These are phyloP conservation scores for Aspergillus indologenus DNA, from an alignment of 495 filamentous ascomycete genomes.

Conservation along the genomic window DNA sequence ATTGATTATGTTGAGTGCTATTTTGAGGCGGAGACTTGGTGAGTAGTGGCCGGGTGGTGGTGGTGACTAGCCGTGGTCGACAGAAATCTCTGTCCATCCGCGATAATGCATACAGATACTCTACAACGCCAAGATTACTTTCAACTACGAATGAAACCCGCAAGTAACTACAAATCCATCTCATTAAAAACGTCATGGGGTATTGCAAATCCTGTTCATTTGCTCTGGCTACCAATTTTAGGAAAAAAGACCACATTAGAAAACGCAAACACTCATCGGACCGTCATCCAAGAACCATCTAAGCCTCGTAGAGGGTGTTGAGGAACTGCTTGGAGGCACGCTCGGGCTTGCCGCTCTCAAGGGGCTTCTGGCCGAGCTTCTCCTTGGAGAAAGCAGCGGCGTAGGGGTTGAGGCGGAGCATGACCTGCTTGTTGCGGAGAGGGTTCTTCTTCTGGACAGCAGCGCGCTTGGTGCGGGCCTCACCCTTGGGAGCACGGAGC, in stretches of 20 bases:
- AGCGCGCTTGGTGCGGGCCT: slow-evolving; percentile 82
- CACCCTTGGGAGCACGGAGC: slow-evolving; percentile 82
- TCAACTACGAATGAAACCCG: slow-evolving; percentile 9
- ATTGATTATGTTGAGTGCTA: too few relatives aligned
- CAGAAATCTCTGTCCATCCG: not conserved
- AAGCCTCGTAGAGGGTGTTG: slow-evolving; percentile 54
- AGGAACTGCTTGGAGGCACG: slow-evolving; percentile 47
- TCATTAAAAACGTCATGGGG: slow-evolving; percentile 5
- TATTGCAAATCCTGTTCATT: slow-evolving; percentile 28
- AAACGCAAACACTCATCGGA: slow-evolving; percentile 30
- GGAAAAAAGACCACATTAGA: slow-evolving; percentile 9
- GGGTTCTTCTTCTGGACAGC: slow-evolving; percentile 99
- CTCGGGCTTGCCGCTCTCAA: slow-evolving; percentile 53
- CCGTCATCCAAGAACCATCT: slow-evolving; percentile 29
- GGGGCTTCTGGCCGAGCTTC: slow-evolving; percentile 65
- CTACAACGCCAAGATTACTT: slow-evolving; percentile 2
- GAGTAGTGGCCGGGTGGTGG: too few relatives aligned
- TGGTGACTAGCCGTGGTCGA: not conserved
- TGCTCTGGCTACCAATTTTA: slow-evolving; percentile 24
- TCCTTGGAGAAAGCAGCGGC: slow-evolving; percentile 80
- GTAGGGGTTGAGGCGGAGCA: slow-evolving; percentile 97
- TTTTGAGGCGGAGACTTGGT: too few relatives aligned
- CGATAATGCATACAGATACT: too few relatives aligned
- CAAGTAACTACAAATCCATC: slow-evolving; percentile 5
- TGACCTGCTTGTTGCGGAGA: slow-evolving; percentile 93